phyloP scores from a whole-genome alignment of 768 basidiomycete species.

The Podaxis rugospora region DNA sequence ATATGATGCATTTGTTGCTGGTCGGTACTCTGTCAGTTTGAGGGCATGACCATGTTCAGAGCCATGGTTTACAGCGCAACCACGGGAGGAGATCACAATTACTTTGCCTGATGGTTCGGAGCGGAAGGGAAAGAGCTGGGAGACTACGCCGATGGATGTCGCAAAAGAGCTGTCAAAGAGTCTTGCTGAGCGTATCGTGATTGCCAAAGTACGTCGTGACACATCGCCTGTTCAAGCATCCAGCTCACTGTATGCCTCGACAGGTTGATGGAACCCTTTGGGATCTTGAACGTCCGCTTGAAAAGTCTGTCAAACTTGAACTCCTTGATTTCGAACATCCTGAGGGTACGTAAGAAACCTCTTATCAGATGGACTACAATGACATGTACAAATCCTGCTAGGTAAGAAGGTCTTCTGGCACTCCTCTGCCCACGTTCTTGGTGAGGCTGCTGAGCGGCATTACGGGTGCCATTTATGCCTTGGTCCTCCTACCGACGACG shows the following conservation, averaged over 20 bases:
- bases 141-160: conserved; percentile 89
- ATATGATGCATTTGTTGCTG: conserved; percentile 74
- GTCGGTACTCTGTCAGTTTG: conserved; percentile 32
- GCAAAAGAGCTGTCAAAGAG: conserved; percentile 86
- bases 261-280: conserved; percentile 85
- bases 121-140: conserved; percentile 85
- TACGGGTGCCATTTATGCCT: conserved; percentile 97
- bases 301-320: conserved; percentile 74
- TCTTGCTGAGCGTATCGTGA: conserved; percentile 84
- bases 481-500: conserved; percentile 95
- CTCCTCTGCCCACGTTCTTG: conserved; percentile 96
- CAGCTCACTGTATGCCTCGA: not conserved
- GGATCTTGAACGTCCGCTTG: conserved; percentile 96
- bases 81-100: conserved; percentile 77
- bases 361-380: not conserved
- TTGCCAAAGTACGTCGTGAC: conserved; percentile 70
- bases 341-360: conserved; percentile 50
- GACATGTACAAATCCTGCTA: conserved; percentile 19
- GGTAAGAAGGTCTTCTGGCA: conserved; percentile 99
- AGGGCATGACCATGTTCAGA: conserved; percentile 7
- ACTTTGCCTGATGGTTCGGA: conserved; percentile 85
- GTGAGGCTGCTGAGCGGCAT: conserved; percentile 93
- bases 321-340: conserved; percentile 90
- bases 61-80: conserved; percentile 49
- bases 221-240: not conserved